Percentiles rank a stretch among this genome's conserved stretches.
Evolutionary conservation across 2,329 filamentous ascomycete genomes (phyloP).

Genomic region (Colletotrichum sp.): DNA sequence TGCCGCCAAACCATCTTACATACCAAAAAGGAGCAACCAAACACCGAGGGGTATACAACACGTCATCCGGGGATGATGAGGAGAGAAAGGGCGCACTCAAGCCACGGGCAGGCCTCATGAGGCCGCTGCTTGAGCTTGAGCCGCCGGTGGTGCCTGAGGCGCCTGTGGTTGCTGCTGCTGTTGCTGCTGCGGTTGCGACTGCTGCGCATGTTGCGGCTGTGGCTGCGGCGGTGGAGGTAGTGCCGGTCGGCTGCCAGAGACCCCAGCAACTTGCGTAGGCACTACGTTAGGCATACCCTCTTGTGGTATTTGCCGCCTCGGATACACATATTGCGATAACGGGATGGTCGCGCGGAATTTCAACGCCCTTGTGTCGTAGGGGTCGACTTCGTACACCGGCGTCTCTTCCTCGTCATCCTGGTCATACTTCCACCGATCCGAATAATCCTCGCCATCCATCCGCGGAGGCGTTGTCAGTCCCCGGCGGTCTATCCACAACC

Average conservation of each 20-base stretch:
- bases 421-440: constrained; percentile 85
- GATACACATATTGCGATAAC: constrained; percentile 47
- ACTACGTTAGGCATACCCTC: constrained; percentile 24
- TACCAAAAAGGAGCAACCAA: constrained; percentile 16
- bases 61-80: constrained; percentile 8
- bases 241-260: constrained; percentile 21
- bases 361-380: constrained; percentile 64
- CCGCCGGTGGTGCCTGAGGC: constrained; percentile 1
- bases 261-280: not conserved
- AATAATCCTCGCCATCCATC: constrained; percentile 48
- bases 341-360: constrained; percentile 67
- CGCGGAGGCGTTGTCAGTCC: constrained; percentile 62
- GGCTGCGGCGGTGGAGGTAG: constrained; percentile 21
- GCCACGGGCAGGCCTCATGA: not conserved
- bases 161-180: constrained; percentile 25
- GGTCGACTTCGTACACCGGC: constrained; percentile 77
- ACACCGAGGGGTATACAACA: constrained; percentile 22
- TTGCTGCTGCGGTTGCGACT: constrained; percentile 24
- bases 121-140: constrained; percentile 5
- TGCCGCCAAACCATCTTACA: constrained; percentile 6
- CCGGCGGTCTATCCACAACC: constrained; percentile 87
- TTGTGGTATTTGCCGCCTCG: constrained; percentile 38
- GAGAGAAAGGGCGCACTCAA: constrained; percentile 1
- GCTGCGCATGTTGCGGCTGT: constrained; percentile 23
- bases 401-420: constrained; percentile 84